These are phyloP conservation scores for Buddleja alternifolia DNA, from an alignment of 257 asterid species.

Conservation along the genomic window DNA sequence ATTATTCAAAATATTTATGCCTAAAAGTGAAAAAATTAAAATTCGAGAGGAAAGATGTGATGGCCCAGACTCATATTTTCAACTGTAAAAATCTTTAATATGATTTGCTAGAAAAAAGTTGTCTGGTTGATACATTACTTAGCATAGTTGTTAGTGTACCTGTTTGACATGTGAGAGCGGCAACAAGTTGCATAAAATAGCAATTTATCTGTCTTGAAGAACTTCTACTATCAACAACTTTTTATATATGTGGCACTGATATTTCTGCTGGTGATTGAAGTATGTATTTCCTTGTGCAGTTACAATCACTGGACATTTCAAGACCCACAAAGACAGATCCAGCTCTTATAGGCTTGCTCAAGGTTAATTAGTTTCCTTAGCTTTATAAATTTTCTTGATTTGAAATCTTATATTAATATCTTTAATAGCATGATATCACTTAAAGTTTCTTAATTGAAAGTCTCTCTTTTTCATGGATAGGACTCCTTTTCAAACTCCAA, in stretches of 20 bases:
- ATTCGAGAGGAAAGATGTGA: no score
- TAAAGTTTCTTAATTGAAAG: conserved; percentile 22
- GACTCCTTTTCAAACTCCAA: conserved; percentile 72
- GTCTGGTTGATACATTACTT: conserved; percentile 19
- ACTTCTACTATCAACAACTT: conserved; percentile 1
- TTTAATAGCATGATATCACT: conserved; percentile 16
- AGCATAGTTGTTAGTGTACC: background rate
- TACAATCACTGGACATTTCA: conserved; percentile 68
- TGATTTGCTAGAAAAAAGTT: background rate
- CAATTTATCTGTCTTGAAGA: conserved; percentile 11
- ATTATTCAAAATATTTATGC: no score
- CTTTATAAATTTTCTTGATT: conserved; percentile 24
- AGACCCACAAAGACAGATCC: conserved; percentile 63
- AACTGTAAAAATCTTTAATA: background rate
- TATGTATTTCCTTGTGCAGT: conserved; percentile 44
- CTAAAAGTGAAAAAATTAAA: no score
- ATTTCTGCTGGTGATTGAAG: conserved; percentile 26
- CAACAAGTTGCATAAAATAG: background rate
- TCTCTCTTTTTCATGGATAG: conserved; percentile 48
- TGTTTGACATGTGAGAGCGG: conserved; percentile 6
- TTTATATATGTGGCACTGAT: conserved; percentile 14
- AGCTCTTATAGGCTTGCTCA: conserved; percentile 69
- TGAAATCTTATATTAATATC: conserved; percentile 6
- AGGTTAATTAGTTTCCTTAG: conserved; percentile 53
- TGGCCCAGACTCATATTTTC: conserved; percentile 16